Evolutionary conservation across 1,284 basidiomycete species (phyloP).

Genomic region (Coniferiporia sulphurascens): DNA sequence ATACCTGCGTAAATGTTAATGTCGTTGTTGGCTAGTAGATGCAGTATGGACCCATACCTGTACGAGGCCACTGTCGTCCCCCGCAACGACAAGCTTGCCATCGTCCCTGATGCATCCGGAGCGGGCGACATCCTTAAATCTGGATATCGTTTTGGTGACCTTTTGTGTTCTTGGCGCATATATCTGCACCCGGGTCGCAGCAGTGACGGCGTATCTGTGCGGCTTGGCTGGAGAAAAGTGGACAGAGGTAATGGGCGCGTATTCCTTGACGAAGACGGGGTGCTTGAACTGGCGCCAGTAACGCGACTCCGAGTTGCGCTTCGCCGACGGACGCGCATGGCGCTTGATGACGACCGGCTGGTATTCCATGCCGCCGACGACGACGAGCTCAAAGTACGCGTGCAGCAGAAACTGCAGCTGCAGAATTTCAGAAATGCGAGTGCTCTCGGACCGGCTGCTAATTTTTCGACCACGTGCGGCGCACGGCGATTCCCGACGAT

Average conservation of each 20-base stretch:
- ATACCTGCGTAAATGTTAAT: constrained; percentile 53
- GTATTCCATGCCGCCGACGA: constrained; percentile 60
- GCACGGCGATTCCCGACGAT: constrained; percentile 20
- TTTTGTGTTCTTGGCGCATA: constrained; percentile 95
- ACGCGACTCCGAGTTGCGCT: constrained; percentile 65
- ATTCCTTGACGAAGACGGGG: constrained; percentile 91
- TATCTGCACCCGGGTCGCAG: constrained; percentile 91
- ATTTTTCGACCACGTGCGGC: constrained; percentile 4
- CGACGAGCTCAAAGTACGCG: not conserved
- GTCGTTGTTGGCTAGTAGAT: constrained; percentile 17
- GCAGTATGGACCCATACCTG: constrained; percentile 52
- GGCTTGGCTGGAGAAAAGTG: constrained; percentile 85
- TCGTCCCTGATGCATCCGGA: constrained; percentile 86
- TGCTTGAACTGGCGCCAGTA: constrained; percentile 81
- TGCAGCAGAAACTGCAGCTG: not conserved
- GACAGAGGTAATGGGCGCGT: constrained; percentile 87
- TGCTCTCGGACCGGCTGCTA: constrained; percentile 17
- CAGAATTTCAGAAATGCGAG: not conserved
- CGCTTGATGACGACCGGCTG: constrained; percentile 66
- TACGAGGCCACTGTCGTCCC: constrained; percentile 90
- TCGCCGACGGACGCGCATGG: constrained; percentile 52
- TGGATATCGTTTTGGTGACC: constrained; percentile 91
- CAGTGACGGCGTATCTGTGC: constrained; percentile 93
- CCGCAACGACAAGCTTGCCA: constrained; percentile 93
- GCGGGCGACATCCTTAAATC: constrained; percentile 95